Percentiles rank a stretch among this genome's conserved stretches.
phyloP scores from a whole-genome alignment of 1,139 yeast species.

The Blastobotrys raffinosifermentans region DNA sequence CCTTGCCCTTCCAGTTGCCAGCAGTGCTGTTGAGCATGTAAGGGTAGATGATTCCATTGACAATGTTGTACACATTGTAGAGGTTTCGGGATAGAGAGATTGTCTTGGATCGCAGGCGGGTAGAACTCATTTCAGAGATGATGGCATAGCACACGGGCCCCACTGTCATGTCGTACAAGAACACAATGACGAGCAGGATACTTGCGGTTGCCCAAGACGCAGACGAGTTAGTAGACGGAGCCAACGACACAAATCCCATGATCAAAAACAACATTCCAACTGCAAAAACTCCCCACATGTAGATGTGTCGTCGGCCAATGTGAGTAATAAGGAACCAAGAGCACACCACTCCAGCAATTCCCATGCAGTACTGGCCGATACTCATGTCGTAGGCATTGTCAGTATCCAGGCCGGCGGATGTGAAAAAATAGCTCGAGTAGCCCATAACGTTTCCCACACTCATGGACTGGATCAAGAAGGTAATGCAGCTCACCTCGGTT shows the following conservation, averaged over 20 bases:
- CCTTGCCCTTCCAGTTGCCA: conserved; percentile 52
- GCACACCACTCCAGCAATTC: conserved; percentile 44
- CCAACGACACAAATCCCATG: conserved; percentile 17
- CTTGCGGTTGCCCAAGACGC: conserved; percentile 23
- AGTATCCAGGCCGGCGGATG: conserved; percentile 11
- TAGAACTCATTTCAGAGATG: conserved; percentile 51
- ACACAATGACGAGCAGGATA: conserved; percentile 25
- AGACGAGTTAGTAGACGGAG: conserved; percentile 8
- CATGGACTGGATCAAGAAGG: conserved; percentile 44
- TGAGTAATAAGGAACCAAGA: conserved; percentile 47
- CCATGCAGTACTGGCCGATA: conserved; percentile 28
- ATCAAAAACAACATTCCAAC: conserved; percentile 36
- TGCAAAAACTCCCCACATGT: conserved; percentile 39
- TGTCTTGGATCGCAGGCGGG: conserved; percentile 49
- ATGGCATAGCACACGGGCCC: conserved; percentile 54
- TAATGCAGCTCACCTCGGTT: conserved; percentile 44
- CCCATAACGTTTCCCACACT: conserved; percentile 43
- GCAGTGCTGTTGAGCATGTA: conserved; percentile 52
- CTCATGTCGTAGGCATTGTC: conserved; percentile 9
- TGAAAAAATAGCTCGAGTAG: conserved; percentile 13
- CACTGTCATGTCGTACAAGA: conserved; percentile 44
- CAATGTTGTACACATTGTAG: conserved; percentile 38
- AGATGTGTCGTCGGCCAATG: conserved; percentile 46
- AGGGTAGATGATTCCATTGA: conserved; percentile 43
- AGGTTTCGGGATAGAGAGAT: conserved; percentile 48